Conservation (phyloP, 208 protist genomes). For the Leishmania amazonensis region DNA sequence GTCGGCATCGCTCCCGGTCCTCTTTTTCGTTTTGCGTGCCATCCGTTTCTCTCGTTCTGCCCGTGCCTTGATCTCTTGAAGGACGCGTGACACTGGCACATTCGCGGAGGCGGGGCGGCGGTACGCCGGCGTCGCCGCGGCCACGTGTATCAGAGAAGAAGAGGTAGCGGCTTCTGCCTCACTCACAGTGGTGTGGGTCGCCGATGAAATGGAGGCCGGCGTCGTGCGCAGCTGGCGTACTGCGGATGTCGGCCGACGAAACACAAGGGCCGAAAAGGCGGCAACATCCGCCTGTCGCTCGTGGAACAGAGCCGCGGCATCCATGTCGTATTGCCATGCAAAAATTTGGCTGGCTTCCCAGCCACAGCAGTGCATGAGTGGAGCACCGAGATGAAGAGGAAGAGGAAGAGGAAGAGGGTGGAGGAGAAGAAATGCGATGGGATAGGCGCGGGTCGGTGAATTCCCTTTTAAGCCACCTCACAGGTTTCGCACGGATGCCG, state of each 20-base stretch:
- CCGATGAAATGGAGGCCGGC: neutral
- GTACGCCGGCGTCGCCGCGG: constrained; percentile 30
- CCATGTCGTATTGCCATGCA: neutral
- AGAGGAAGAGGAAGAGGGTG: neutral
- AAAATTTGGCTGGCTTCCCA: neutral
- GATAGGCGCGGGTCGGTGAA: neutral
- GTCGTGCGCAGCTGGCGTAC: neutral
- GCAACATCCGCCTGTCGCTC: constrained; percentile 19
- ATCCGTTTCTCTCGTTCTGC: constrained; percentile 1
- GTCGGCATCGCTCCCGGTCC: neutral
- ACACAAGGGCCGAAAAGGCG: constrained; percentile 11
- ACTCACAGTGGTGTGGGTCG: neutral
- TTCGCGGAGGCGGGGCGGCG: constrained; percentile 76
- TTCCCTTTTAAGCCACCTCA: neutral
- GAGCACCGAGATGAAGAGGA: neutral
- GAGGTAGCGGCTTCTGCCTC: neutral
- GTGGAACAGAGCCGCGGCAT: constrained; percentile 16
- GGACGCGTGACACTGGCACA: constrained; percentile 51
- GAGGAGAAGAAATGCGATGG: neutral
- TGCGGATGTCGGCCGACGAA: neutral
- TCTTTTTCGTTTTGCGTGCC: neutral
- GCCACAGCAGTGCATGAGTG: neutral
- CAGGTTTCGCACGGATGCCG: neutral
- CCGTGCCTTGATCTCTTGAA: constrained; percentile 33
- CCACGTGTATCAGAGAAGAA: neutral